Evolutionary conservation across 768 basidiomycete genomes (phyloP).

Genomic region (Leccinum imitatum): DNA sequence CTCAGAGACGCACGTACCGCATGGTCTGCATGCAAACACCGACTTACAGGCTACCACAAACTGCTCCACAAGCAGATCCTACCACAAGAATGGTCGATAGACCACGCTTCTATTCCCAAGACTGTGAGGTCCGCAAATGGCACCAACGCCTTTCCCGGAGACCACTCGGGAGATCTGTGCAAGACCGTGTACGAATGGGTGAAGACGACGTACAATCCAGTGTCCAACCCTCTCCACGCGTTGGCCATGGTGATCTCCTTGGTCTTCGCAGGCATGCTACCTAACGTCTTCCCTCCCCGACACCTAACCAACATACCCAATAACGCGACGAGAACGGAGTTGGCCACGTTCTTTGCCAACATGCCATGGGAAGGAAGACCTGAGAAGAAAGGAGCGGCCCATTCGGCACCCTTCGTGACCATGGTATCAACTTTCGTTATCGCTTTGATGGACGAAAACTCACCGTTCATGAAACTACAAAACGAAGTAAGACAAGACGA

Average conservation of each 20-base stretch:
- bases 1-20: not conserved
- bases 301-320: not conserved
- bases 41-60: not conserved
- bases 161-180: not conserved
- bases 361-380: not conserved
- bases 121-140: not conserved
- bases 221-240: not conserved
- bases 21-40: not conserved
- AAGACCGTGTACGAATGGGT: not conserved
- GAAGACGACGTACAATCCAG: not conserved
- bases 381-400: not conserved
- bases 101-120: not conserved
- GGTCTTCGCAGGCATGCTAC: not conserved
- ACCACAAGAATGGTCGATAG: not conserved
- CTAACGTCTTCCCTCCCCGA: not conserved
- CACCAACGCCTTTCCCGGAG: not conserved
- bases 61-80: not conserved
- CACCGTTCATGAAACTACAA: not conserved
- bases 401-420: not conserved
- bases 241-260: not conserved
- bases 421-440: not conserved
- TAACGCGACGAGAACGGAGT: not conserved
- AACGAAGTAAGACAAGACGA: not conserved
- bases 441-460: not conserved
- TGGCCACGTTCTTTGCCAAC: not conserved